These are phyloP conservation scores for Trichoderma arundinaceum DNA, from an alignment of 2,329 filamentous ascomycete genomes.

Conservation along the genomic window DNA sequence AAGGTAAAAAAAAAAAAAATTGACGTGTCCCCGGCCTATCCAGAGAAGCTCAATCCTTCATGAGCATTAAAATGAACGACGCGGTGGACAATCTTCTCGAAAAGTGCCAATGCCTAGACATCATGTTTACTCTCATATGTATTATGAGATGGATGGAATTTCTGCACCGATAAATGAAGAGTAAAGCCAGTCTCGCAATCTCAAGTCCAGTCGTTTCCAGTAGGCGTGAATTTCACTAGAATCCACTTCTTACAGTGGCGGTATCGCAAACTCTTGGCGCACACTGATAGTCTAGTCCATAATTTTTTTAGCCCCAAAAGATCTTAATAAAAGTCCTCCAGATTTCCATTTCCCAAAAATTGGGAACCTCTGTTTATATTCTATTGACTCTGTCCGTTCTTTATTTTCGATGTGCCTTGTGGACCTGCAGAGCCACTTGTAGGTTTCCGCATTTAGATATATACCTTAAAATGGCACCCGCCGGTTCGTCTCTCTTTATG, in stretches of 20 bases:
- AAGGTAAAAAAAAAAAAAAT: conserved; percentile 1
- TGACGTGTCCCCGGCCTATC: background rate
- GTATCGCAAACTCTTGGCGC: conserved; percentile 5
- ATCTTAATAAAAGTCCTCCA: background rate
- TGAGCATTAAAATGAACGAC: background rate
- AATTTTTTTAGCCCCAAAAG: background rate
- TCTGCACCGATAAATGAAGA: background rate
- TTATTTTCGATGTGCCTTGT: background rate
- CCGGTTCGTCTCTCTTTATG: conserved; percentile 10
- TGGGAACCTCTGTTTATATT: conserved; percentile 15
- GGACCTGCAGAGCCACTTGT: background rate
- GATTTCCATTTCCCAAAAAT: background rate
- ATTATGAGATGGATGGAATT: too few relatives aligned
- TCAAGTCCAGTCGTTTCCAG: background rate
- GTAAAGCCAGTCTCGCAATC: background rate
- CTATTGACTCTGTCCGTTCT: background rate
- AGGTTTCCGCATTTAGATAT: background rate
- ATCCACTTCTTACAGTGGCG: conserved; percentile 15
- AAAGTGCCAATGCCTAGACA: background rate
- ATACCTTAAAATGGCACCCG: conserved; percentile 18
- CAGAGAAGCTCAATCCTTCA: background rate
- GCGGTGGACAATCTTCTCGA: background rate
- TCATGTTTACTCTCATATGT: background rate
- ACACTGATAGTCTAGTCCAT: conserved; percentile 11
- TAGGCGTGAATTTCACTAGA: conserved; percentile 15